Conservation (phyloP, 176 grass and related monocot genomes). For the Pontederia paniculata region DNA sequence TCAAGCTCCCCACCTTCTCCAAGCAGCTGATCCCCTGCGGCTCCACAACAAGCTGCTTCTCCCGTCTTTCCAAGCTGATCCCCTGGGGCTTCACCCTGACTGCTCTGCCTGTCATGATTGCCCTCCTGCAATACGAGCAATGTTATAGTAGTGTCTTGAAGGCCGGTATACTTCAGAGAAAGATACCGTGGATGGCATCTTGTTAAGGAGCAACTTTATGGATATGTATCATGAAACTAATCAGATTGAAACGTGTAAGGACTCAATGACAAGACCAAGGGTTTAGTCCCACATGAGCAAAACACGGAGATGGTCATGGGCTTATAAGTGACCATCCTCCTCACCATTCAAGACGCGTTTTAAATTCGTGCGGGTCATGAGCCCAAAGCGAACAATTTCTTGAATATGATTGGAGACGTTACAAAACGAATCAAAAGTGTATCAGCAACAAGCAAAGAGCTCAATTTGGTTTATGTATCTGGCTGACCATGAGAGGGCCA, state of each 20-base stretch:
- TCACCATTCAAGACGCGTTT: too few species aligned
- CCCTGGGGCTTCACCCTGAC: constrained; percentile 84
- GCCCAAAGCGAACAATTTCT: too few species aligned
- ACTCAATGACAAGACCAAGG: too few species aligned
- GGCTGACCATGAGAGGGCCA: constrained; percentile 35
- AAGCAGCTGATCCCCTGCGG: constrained; percentile 48
- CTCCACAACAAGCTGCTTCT: constrained; percentile 64
- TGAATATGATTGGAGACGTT: too few species aligned
- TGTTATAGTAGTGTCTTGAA: too few species aligned
- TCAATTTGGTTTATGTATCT: constrained; percentile 22
- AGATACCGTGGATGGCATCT: too few species aligned
- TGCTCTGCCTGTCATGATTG: constrained; percentile 64
- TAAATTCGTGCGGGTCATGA: too few species aligned
- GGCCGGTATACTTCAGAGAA: too few species aligned
- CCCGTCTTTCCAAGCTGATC: constrained; percentile 60
- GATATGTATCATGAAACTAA: neutral
- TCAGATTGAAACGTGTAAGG: neutral
- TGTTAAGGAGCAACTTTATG: too few species aligned
- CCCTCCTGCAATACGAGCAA: constrained; percentile 9
- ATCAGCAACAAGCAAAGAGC: neutral
- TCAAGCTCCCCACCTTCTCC: constrained; percentile 48
- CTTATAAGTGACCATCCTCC: too few species aligned
- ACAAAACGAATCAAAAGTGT: neutral
- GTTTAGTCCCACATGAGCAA: too few species aligned
- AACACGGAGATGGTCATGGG: too few species aligned